phyloP scores from a whole-genome alignment of 2,329 filamentous ascomycete species.

The Colletotrichum siamense region DNA sequence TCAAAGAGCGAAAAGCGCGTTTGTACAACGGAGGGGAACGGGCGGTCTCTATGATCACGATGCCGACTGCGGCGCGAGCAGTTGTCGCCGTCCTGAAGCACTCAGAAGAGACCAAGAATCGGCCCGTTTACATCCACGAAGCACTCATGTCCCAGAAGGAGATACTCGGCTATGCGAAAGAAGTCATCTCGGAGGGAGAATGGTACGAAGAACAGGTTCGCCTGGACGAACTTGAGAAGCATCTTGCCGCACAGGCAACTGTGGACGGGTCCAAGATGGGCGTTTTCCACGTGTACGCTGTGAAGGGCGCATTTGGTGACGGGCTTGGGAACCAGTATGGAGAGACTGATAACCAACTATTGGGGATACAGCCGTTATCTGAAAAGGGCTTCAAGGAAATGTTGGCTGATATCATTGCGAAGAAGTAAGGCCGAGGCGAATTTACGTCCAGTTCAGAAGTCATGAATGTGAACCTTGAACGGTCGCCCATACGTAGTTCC shows the following conservation, averaged over 20 bases:
- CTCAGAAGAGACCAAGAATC: background rate
- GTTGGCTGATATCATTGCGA: background rate
- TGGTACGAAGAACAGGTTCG: background rate
- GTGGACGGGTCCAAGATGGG: background rate
- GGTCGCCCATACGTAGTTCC: rapidly evolving
- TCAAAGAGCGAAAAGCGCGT: background rate
- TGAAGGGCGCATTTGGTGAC: background rate
- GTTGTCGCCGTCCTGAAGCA: background rate
- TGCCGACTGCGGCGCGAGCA: background rate
- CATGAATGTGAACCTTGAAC: rapidly evolving
- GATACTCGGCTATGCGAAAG: background rate
- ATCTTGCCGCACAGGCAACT: background rate
- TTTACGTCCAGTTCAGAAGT: background rate
- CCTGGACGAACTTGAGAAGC: background rate
- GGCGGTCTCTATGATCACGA: background rate
- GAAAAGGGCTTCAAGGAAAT: background rate
- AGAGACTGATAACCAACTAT: background rate
- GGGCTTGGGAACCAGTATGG: background rate
- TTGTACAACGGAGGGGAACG: background rate
- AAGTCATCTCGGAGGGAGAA: background rate
- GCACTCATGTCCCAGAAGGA: background rate
- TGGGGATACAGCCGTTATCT: background rate
- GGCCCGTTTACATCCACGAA: background rate
- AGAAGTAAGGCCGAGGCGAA: background rate
- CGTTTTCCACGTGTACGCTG: background rate